These are phyloP conservation scores for Aspergillus ostianus DNA, from an alignment of 495 filamentous ascomycete genomes.

Conservation along the genomic window DNA sequence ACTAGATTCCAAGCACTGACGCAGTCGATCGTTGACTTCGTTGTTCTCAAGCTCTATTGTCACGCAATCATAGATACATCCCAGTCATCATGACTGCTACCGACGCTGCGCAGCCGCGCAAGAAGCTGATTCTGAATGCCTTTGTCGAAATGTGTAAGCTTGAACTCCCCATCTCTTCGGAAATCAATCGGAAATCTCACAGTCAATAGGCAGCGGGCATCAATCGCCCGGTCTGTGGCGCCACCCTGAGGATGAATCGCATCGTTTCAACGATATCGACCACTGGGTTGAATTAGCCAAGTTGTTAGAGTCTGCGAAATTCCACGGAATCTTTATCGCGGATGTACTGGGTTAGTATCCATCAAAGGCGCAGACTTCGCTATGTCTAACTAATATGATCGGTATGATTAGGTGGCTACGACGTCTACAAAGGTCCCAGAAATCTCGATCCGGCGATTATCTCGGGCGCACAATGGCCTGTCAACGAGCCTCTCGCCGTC, in stretches of 20 bases:
- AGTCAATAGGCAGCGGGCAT: constrained; percentile 46
- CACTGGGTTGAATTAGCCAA: constrained; percentile 52
- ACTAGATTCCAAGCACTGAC: too few relatives aligned
- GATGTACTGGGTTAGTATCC: constrained; percentile 43
- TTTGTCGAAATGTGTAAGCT: constrained; percentile 55
- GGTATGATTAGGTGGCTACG: constrained; percentile 50
- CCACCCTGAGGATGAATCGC: constrained; percentile 53
- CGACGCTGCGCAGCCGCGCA: constrained; percentile 25
- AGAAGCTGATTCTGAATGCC: constrained; percentile 58
- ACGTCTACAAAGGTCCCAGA: constrained; percentile 60
- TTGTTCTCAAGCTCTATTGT: not conserved
- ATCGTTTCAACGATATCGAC: constrained; percentile 52
- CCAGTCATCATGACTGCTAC: not conserved
- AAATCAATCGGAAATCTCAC: not conserved
- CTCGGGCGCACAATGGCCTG: constrained; percentile 67
- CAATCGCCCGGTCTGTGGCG: constrained; percentile 54
- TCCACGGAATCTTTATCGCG: constrained; percentile 59
- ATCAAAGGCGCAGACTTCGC: not conserved
- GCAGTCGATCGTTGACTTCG: not conserved
- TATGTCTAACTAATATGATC: not conserved
- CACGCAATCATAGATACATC: not conserved
- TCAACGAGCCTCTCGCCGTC: constrained; percentile 51
- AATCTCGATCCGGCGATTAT: constrained; percentile 57
- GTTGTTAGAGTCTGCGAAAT: constrained; percentile 48
- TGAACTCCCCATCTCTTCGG: not conserved